These are phyloP conservation scores for Apiospora koreana DNA, from an alignment of 2,329 filamentous ascomycete genomes.

Conservation along the genomic window DNA sequence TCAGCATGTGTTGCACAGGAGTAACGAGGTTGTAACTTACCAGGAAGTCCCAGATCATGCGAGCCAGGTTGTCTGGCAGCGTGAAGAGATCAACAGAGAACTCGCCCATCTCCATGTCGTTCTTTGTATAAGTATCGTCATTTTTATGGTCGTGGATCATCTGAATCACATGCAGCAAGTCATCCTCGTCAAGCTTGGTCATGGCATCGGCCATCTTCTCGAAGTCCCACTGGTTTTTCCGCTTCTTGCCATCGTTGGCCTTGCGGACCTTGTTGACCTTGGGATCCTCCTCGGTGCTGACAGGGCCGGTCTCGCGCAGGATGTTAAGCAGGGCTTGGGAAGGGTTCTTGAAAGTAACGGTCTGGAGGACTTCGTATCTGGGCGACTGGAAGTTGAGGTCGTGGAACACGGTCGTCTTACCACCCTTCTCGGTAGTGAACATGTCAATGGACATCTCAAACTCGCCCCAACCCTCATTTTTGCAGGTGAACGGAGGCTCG, in stretches of 20 bases:
- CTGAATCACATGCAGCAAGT: constrained; percentile 91
- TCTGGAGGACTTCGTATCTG: constrained; percentile 81
- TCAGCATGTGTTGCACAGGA: constrained; percentile 12
- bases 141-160: constrained; percentile 98
- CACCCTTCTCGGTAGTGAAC: constrained; percentile 80
- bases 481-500: constrained; percentile 83
- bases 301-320: constrained; percentile 80
- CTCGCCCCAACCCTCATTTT: constrained; percentile 97
- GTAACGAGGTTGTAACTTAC: constrained; percentile 34
- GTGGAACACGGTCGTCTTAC: constrained; percentile 77
- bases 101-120: constrained; percentile 95
- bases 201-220: constrained; percentile 95
- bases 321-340: constrained; percentile 79
- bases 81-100: constrained; percentile 99
- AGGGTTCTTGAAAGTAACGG: constrained; percentile 87
- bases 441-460: constrained; percentile 92
- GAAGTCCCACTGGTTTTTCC: constrained; percentile 75
- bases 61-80: constrained; percentile 85
- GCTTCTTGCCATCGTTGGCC: constrained; percentile 71
- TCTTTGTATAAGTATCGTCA: constrained; percentile 92
- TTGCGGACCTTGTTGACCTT: constrained; percentile 62
- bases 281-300: constrained; percentile 72
- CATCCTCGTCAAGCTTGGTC: constrained; percentile 83
- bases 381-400: constrained; percentile 88
- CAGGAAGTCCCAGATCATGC: constrained; percentile 92